Base-by-base conservation (phyloP, 139 green algal genomes). In the Picochlorum sp. region DNA sequence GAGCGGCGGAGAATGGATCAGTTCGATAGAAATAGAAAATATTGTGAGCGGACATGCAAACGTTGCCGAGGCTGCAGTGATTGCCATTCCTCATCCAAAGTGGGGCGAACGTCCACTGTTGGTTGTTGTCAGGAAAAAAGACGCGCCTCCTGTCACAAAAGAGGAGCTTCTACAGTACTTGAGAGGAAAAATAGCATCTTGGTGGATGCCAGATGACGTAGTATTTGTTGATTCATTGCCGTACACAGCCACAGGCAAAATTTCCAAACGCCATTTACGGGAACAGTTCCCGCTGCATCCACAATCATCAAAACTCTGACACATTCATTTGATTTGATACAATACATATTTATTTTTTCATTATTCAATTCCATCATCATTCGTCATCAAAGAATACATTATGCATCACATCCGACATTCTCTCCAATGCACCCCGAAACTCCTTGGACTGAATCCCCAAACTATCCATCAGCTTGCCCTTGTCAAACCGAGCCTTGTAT, bases 101-200 rank as follows among this genome's bases (percentile, higher is more conserved):
- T 94, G 83, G 83, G 71, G 66, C 4, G 86, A 94, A 77, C 76
- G 86, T 13, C 86, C 86, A 7, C 67, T 94, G 75, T 81, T 94
- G 38, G 61, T 92, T 28, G 72, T 90, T 37, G 81, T 85, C 44
- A 55, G 70, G 28, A 77, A 71, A 60, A 26, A 47, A 8, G 65
- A 61, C 3, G 28, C 50, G 14, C 13, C 8, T 13, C 41, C 20
- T 63, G 23, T 47, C 7, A 76, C 13, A 28, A 74, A 70, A 14
- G 60, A 81, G 3, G 63, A 72, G 3, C 44, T 85, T 5, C 54
- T 81, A 45, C 8, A 28, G 10, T 81, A 67, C 38, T 54, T 86
- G 18, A 55, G 77, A 24, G 73, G 63, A 49, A 76, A 70, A 21
- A 66, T 88, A 28, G 77, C 77, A 6, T 74, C 69, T 31, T 85